phyloP scores from a whole-genome alignment of 345 rosid species.

The Citrus sp. region DNA sequence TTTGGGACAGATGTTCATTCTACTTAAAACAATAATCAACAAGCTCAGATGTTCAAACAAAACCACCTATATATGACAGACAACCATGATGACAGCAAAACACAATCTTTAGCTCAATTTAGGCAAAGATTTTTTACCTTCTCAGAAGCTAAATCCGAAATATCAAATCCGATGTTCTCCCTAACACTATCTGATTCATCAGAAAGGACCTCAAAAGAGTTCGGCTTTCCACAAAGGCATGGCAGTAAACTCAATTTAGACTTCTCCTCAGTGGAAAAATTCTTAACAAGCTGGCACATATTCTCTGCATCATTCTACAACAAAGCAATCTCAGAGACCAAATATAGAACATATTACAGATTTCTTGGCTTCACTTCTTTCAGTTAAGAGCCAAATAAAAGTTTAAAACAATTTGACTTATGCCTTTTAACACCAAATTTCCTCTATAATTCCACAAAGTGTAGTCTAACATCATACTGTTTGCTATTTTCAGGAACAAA shows the following conservation, averaged over 20 bases:
- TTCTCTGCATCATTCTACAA: slow-evolving; percentile 67
- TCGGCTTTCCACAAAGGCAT: slow-evolving; percentile 47
- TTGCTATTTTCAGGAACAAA: not conserved
- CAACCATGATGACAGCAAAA: not conserved
- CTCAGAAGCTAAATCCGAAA: slow-evolving; percentile 37
- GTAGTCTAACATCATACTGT: not conserved
- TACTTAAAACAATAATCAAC: not conserved
- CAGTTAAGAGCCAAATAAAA: not conserved
- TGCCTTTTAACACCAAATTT: not conserved
- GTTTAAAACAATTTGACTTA: not conserved
- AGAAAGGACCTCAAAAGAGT: slow-evolving; percentile 55
- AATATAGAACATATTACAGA: not conserved
- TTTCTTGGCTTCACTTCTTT: not conserved
- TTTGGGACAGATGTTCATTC: not conserved
- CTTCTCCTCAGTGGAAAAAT: slow-evolving; percentile 35
- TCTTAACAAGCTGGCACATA: slow-evolving; percentile 47
- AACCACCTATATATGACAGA: not conserved
- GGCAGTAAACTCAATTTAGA: slow-evolving; percentile 34
- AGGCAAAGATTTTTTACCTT: slow-evolving; percentile 45
- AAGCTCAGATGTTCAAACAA: not conserved
- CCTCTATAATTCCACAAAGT: not conserved
- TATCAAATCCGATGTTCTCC: slow-evolving; percentile 29
- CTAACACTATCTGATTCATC: slow-evolving; percentile 32
- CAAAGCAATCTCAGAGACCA: slow-evolving; percentile 10
- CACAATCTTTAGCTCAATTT: slow-evolving; percentile 16